These are phyloP conservation scores for Gracilaria gracilis DNA, from an alignment of 23 red algal species.

Conservation along the genomic window DNA sequence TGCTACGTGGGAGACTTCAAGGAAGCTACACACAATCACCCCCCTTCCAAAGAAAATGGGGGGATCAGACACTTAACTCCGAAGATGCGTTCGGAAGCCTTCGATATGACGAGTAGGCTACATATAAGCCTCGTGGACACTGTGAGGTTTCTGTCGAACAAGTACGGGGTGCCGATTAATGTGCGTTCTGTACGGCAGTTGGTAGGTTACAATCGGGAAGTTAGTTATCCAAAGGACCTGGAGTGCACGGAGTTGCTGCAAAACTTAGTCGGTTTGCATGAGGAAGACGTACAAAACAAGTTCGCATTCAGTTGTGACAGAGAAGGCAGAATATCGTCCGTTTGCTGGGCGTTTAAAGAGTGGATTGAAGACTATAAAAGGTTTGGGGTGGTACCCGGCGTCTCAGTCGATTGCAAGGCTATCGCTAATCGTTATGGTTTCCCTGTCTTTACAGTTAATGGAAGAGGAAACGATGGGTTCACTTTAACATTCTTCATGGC, in stretches of 20 bases:
- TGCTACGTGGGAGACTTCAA: conserved; percentile 4
- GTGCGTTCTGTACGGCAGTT: too few relatives aligned
- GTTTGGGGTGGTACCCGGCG: not conserved
- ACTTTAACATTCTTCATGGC: too few relatives aligned
- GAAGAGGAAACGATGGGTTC: conserved; percentile 29
- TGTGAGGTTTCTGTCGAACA: not conserved
- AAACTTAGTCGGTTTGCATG: not conserved
- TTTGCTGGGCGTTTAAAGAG: too few relatives aligned
- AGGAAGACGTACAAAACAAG: conserved; percentile 22
- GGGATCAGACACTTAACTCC: not conserved
- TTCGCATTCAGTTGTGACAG: too few relatives aligned
- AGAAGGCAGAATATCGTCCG: too few relatives aligned
- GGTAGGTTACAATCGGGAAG: too few relatives aligned
- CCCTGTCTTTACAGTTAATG: conserved; percentile 1
- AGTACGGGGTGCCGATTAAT: too few relatives aligned
- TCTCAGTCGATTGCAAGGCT: conserved; percentile 10
- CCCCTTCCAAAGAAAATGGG: not conserved
- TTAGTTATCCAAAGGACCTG: not conserved
- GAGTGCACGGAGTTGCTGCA: not conserved
- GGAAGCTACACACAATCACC: too few relatives aligned
- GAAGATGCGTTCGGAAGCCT: not conserved
- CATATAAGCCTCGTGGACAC: not conserved
- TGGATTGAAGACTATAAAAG: too few relatives aligned
- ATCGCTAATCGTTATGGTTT: too few relatives aligned
- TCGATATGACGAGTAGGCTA: not conserved